Evolutionary conservation across 441 rosid species (phyloP).

Genomic region (Mallotus repandus): DNA sequence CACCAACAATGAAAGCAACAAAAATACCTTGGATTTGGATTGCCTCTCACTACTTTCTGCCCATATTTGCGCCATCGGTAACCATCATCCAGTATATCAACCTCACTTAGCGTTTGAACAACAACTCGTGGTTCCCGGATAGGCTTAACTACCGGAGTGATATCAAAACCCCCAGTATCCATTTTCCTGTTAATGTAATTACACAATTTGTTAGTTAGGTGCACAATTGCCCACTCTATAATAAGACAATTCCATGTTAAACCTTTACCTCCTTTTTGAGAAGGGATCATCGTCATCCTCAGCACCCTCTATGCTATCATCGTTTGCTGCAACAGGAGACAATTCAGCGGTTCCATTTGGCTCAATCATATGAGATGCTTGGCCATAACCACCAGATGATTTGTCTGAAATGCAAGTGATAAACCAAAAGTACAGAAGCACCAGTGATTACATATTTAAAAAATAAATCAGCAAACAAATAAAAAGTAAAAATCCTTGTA

Average conservation of each 20-base stretch:
- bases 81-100: constrained; percentile 97
- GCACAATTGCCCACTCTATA: constrained; percentile 1
- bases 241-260: constrained; percentile 14
- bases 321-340: constrained; percentile 53
- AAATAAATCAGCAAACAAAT: neutral
- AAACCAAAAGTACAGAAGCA: constrained; percentile 16
- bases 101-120: constrained; percentile 95
- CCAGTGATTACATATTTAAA: constrained; percentile 10
- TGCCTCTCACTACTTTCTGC: constrained; percentile 97
- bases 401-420: constrained; percentile 47
- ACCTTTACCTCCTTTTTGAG: constrained; percentile 70
- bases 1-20: constrained; percentile 4
- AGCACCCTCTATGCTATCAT: constrained; percentile 51
- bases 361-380: constrained; percentile 42
- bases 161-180: constrained; percentile 65
- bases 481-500: constrained; percentile 4
- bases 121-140: constrained; percentile 95
- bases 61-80: constrained; percentile 99
- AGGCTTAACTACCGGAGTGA: constrained; percentile 82
- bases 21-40: constrained; percentile 89
- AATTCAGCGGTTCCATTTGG: constrained; percentile 52
- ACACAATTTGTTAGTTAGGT: constrained; percentile 25
- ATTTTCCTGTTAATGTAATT: constrained; percentile 58
- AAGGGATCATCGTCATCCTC: constrained; percentile 82
- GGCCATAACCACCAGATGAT: constrained; percentile 48